Conservation (phyloP, 768 basidiomycete genomes). For the Boletus coccyginus region DNA sequence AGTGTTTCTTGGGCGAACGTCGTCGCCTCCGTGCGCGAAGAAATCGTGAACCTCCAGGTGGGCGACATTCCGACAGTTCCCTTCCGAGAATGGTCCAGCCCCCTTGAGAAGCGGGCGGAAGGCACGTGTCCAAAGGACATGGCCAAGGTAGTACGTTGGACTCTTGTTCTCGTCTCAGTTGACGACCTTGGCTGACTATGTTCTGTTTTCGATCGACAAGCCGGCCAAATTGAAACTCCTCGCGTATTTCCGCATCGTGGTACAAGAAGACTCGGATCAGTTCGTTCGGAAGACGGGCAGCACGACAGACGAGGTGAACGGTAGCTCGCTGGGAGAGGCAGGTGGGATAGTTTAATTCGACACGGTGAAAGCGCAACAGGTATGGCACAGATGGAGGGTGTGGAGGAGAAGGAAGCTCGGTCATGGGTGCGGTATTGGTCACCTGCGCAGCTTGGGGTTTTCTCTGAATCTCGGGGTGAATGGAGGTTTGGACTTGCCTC, state of each 20-base stretch:
- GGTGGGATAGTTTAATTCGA: not conserved
- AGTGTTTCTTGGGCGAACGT: slow-evolving; percentile 31
- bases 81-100: slow-evolving; percentile 30
- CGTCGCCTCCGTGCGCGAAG: slow-evolving; percentile 22
- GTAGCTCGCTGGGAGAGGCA: not conserved
- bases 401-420: not conserved
- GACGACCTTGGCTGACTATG: not conserved
- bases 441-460: not conserved
- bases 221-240: slow-evolving; percentile 34
- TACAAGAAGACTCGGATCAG: not conserved
- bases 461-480: not conserved
- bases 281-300: not conserved
- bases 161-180: not conserved
- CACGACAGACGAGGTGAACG: not conserved
- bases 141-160: not conserved
- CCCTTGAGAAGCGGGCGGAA: slow-evolving; percentile 26
- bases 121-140: slow-evolving; percentile 4
- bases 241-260: slow-evolving; percentile 26
- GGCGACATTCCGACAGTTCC: slow-evolving; percentile 22
- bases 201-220: slow-evolving; percentile 11
- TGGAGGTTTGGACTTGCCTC: too few relatives aligned
- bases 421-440: slow-evolving; percentile 9
- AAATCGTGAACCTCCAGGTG: slow-evolving; percentile 4
- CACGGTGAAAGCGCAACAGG: not conserved
- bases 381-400: not conserved